phyloP scores from a whole-genome alignment of 1,284 basidiomycete genomes.

The Microbotryomycetes sp. region DNA sequence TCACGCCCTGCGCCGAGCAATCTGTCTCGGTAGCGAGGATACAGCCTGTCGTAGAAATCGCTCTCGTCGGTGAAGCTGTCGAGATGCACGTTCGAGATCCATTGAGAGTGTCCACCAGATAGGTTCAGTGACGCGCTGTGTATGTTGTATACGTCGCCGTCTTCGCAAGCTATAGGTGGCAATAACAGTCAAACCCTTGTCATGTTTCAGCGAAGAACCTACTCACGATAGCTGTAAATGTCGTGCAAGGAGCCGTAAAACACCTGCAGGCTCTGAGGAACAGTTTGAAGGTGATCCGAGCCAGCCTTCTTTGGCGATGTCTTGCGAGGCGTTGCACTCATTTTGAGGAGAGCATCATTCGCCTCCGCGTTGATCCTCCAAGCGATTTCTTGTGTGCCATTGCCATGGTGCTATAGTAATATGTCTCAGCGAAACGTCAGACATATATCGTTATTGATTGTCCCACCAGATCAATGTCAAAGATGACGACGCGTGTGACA shows the following conservation, averaged over 20 bases:
- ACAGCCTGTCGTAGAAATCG: constrained; percentile 71
- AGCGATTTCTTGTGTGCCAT: constrained; percentile 83
- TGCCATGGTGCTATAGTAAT: constrained; percentile 47
- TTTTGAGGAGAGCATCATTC: constrained; percentile 50
- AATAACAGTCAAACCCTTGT: not conserved
- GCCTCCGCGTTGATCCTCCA: constrained; percentile 90
- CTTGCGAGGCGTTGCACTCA: constrained; percentile 44
- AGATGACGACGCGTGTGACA: constrained; percentile 70
- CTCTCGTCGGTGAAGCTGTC: constrained; percentile 62
- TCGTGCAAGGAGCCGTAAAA: constrained; percentile 90
- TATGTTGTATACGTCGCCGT: constrained; percentile 28
- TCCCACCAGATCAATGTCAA: constrained; percentile 82
- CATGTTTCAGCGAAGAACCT: not conserved
- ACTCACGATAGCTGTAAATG: constrained; percentile 44
- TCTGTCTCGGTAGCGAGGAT: constrained; percentile 57
- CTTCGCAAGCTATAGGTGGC: constrained; percentile 46
- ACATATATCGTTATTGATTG: not conserved
- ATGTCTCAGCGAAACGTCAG: not conserved
- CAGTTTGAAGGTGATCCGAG: too few relatives aligned
- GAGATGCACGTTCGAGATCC: constrained; percentile 65
- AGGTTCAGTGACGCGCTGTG: constrained; percentile 31
- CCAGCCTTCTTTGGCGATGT: constrained; percentile 13
- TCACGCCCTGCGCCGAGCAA: constrained; percentile 64
- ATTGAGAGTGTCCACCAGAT: constrained; percentile 31
- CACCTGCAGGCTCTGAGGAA: constrained; percentile 53